A percentile compares a stretch with the other conserved stretches of the same genome.
phyloP scores from a whole-genome alignment of 208 protist genomes.

The Leishmania martiniquensis region DNA sequence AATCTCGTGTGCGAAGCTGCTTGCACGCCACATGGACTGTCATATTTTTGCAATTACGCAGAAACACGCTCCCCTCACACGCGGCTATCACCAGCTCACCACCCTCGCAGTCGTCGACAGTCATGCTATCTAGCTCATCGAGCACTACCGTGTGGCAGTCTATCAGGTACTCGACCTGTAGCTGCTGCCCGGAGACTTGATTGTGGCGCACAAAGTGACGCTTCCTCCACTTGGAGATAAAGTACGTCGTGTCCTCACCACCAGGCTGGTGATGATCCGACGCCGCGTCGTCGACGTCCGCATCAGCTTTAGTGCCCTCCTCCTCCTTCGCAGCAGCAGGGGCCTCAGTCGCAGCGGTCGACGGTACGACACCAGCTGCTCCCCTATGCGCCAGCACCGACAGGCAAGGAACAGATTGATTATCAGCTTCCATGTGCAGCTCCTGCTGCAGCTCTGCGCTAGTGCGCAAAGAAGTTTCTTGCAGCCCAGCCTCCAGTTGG shows the following conservation, averaged over 20 bases:
- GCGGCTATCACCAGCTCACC: constrained; percentile 92
- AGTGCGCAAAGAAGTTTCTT: constrained; percentile 19
- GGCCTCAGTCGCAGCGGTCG: not conserved
- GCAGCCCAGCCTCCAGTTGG: constrained; percentile 63
- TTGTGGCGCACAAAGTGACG: constrained; percentile 68
- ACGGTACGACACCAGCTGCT: not conserved
- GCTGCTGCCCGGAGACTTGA: constrained; percentile 83
- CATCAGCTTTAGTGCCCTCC: not conserved
- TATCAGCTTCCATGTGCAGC: constrained; percentile 7
- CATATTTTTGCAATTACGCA: constrained; percentile 93
- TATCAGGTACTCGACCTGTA: constrained; percentile 88
- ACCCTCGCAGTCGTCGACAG: constrained; percentile 92
- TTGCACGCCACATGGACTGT: constrained; percentile 92
- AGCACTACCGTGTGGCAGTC: constrained; percentile 89
- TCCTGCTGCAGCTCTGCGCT: constrained; percentile 17
- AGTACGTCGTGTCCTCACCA: constrained; percentile 82
- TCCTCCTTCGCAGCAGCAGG: constrained; percentile 15
- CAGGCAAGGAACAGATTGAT: constrained; percentile 10
- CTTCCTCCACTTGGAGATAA: constrained; percentile 79
- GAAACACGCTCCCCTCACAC: constrained; percentile 91
- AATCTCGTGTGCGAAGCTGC: constrained; percentile 93
- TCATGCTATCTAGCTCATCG: constrained; percentile 90
- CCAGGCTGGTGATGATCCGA: constrained; percentile 35
- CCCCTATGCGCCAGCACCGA: constrained; percentile 3
- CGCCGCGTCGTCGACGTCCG: constrained; percentile 14